Base-by-base conservation (phyloP, 73 alveolate species). In the Tetrahymena elliotti region DNA sequence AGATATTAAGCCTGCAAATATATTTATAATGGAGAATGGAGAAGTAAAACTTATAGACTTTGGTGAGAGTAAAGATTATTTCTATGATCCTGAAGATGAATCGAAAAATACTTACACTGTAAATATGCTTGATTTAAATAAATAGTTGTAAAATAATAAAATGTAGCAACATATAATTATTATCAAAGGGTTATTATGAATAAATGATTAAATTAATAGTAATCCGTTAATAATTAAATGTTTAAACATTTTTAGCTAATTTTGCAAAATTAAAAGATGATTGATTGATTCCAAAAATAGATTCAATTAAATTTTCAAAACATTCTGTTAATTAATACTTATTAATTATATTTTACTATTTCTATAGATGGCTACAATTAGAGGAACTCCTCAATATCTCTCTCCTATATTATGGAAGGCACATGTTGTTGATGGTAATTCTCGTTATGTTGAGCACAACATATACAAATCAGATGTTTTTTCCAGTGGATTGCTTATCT, bases 301-400 rank as follows among this genome's bases (percentile, higher is more conserved):
- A n/a, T n/a, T n/a, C n/a, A n/a, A n/a, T n/a, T n/a, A n/a, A n/a
- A n/a, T n/a, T 47, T 47, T 47, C 24, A 15, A 47, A 47, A 47
- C 1, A 4, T 47, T n/a, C 88, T n/a, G n/a, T n/a, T n/a, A n/a
- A n/a, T n/a, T n/a, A n/a, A n/a, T n/a, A n/a, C n/a, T 22, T 68
- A 27, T 24, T 18, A 68, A 18, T 68, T 31, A 68, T 18, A n/a
- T 53, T 18, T 15, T 13, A 20, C 24, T 68, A 68, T 18, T 68
- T 68, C n/a, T 22, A 68, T 0, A 68, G 83, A 94, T 98, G 96
- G 99, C 99, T 24, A 98, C 99, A 38, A 98, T 98, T 35, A 97
- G 99, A 97, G 99, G 99, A 9, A 98, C 99, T 20, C 99, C 99
- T 4, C 98, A 98, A 97, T 98, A 98, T 95, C 95, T 98, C 68